Percentiles rank a stretch among this genome's conserved stretches.
Evolutionary conservation across 495 filamentous ascomycete genomes (phyloP).

Genomic region (Delitschia confertaspora): DNA sequence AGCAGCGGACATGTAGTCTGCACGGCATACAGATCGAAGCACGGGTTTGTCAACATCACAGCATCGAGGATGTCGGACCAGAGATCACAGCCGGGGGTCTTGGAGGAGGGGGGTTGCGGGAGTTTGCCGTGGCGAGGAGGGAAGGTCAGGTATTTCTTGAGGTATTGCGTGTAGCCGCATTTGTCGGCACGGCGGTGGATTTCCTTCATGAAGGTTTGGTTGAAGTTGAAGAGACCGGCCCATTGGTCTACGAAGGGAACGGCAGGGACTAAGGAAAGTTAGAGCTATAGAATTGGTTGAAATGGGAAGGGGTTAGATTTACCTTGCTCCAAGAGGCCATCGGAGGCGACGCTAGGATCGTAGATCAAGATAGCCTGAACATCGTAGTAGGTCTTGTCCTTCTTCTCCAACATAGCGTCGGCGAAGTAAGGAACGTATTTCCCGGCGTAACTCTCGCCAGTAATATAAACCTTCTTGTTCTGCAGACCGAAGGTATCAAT

Average conservation of each 20-base stretch:
- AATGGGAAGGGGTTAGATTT: conserved; percentile 3
- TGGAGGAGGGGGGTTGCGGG: conserved; percentile 33
- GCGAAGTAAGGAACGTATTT: conserved; percentile 75
- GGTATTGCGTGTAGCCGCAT: conserved; percentile 50
- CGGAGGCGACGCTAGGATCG: conserved; percentile 39
- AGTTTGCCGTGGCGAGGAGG: conserved; percentile 47
- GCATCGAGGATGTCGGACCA: conserved; percentile 43
- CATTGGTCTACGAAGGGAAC: conserved; percentile 45
- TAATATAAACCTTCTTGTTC: conserved; percentile 52
- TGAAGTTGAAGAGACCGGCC: conserved; percentile 49
- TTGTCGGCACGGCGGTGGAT: conserved; percentile 42
- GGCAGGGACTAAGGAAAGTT: conserved; percentile 37
- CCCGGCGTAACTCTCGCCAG: conserved; percentile 62
- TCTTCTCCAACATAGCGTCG: conserved; percentile 59
- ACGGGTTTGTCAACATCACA: conserved; percentile 46
- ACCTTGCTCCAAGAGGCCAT: conserved; percentile 36
- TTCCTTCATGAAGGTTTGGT: conserved; percentile 43
- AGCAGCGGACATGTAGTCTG: conserved; percentile 39
- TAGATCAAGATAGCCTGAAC: conserved; percentile 58
- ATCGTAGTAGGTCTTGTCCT: conserved; percentile 58
- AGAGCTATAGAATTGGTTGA: conserved; percentile 38
- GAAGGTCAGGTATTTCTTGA: conserved; percentile 49
- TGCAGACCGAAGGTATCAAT: conserved; percentile 51
- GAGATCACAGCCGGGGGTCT: conserved; percentile 42
- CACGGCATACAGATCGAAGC: conserved; percentile 54